Evolutionary conservation across 1,139 yeast species (phyloP).

Genomic region (Blastobotrys capitulatus): DNA sequence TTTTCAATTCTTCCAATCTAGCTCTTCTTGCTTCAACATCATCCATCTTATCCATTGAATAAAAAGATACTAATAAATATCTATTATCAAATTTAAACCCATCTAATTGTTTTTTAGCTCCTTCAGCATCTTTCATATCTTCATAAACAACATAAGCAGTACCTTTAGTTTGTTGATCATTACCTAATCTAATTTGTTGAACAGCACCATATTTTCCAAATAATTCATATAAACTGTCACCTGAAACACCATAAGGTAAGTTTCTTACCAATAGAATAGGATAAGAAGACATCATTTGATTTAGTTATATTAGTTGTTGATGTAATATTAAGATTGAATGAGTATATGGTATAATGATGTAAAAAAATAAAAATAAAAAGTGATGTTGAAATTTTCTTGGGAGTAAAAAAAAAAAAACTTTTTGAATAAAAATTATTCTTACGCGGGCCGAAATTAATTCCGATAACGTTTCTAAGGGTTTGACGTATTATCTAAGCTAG

Average conservation of each 20-base stretch:
- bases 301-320: neutral
- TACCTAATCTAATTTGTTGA: constrained; percentile 49
- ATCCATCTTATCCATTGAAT: constrained; percentile 38
- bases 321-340: constrained; percentile 4
- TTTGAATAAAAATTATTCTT: too few species aligned
- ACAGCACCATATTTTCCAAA: constrained; percentile 56
- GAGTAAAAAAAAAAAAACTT: too few species aligned
- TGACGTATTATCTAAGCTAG: too few species aligned
- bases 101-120: constrained; percentile 49
- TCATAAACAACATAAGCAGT: constrained; percentile 56
- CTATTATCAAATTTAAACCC: constrained; percentile 60
- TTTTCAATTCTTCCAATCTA: constrained; percentile 26
- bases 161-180: constrained; percentile 42
- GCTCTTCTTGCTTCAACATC: constrained; percentile 26
- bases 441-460: too few species aligned
- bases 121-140: constrained; percentile 43
- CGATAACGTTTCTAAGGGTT: too few species aligned
- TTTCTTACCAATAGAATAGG: constrained; percentile 48
- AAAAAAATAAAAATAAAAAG: neutral
- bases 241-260: constrained; percentile 48
- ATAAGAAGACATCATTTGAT: constrained; percentile 18
- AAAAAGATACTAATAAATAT: constrained; percentile 49
- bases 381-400: too few species aligned
- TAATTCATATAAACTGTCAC: constrained; percentile 46
- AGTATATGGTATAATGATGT: neutral